Conservation (phyloP, 1,284 basidiomycete species). For the Coniferiporia sulphurascens region DNA sequence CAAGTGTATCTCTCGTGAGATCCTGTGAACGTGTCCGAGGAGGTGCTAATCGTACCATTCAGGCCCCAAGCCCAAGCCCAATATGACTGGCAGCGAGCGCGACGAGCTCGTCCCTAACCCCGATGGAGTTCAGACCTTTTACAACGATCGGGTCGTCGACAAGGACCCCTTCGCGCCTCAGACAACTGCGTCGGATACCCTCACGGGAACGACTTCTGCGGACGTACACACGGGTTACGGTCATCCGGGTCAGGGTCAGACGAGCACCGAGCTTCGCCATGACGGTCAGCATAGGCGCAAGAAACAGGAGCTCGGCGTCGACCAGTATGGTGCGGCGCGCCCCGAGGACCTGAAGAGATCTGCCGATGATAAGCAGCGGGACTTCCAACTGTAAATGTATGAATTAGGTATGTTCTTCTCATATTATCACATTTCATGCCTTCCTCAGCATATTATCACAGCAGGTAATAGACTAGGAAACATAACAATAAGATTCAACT, state of each 20-base stretch:
- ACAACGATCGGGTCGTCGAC: conserved; percentile 19
- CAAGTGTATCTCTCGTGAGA: background rate
- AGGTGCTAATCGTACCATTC: no score
- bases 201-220: conserved; percentile 29
- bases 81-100: conserved; percentile 8
- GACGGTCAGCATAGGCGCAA: conserved; percentile 30
- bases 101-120: conserved; percentile 8
- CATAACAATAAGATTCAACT: no score
- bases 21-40: no score
- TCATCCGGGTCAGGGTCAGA: conserved; percentile 29
- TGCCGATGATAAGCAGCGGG: conserved; percentile 6
- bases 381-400: background rate
- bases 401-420: background rate
- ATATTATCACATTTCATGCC: background rate
- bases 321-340: conserved; percentile 18
- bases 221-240: conserved; percentile 31
- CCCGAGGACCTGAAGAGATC: conserved; percentile 5
- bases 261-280: conserved; percentile 31
- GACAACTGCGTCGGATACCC: conserved; percentile 20
- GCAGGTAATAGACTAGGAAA: no score
- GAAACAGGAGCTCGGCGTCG: conserved; percentile 20
- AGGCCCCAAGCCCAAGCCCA: conserved; percentile 6
- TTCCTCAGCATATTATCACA: background rate
- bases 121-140: conserved; percentile 11
- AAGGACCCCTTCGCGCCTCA: conserved; percentile 18